Base-by-base conservation (phyloP, 2,329 filamentous ascomycete genomes). In the Plectosphaerella sp. region DNA sequence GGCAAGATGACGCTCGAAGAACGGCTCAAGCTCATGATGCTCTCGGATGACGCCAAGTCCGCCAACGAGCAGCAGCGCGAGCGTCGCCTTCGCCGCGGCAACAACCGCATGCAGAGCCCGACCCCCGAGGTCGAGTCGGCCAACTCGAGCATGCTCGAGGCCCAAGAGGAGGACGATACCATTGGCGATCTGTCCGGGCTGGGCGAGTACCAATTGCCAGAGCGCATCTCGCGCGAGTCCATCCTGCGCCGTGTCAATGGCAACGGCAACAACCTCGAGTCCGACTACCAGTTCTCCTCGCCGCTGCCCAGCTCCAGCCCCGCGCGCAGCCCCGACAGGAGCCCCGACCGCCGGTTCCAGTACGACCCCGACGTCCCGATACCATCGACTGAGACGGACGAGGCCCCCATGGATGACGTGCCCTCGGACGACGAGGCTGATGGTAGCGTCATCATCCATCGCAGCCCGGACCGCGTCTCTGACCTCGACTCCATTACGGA, bases 311-410 rank as follows among this genome's bases (percentile, higher is more conserved):
- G 77, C 55, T 83, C 81, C 2, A 84, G 72, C 58, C 79, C 82
- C 12, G 76, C 82, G 54, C 79, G 74, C n/a, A 77, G 72, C 51
- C 64, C 60, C 3, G 61, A 58, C 45, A 62, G 59, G 52, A 84
- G 72, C 59, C 78, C 82, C 18, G 77, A 82, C 53, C 78, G 75
- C 11, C 76, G 71, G 53, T 73, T 82, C 47, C 72, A 83, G 33
- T 78, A 91, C 54, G 91, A 97, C 65, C 93, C 93, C 7, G 93
- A 97, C 67, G 82, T 94, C 41, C 89, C 93, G 0, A 90, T 97
- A 59, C 92, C 90, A 18, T 95, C 90, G 36, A 87, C 91, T 14
- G 93, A 97, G 69, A 66, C 83, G 42, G 77, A 80, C n/a, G 80
- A 83, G 36, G n/a, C 5, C 12, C 45, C 22, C 33, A 68, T 70